Percentiles rank a stretch among this genome's conserved stretches.
phyloP scores from a whole-genome alignment of 2,329 filamentous ascomycete genomes.

The Daldinia sp. region DNA sequence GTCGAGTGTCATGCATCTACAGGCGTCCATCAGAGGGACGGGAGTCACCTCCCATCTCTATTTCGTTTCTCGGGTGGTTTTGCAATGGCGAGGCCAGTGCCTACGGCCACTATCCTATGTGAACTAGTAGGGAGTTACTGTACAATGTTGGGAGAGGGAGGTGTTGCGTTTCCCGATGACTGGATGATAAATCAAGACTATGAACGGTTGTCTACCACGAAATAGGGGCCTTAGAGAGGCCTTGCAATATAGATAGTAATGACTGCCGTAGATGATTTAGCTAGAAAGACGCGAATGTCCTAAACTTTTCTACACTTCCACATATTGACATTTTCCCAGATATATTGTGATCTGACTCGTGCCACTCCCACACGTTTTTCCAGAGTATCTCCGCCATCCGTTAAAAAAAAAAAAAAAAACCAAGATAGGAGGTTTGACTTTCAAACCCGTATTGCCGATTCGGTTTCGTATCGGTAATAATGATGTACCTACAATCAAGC shows the following conservation, averaged over 20 bases:
- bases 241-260: constrained; percentile 23
- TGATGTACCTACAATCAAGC: not conserved
- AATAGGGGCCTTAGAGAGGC: not conserved
- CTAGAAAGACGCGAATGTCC: constrained; percentile 22
- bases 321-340: not conserved
- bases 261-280: constrained; percentile 24
- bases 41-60: constrained; percentile 32
- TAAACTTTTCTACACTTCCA: not conserved
- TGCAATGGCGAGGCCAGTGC: constrained; percentile 10
- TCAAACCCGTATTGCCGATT: not conserved
- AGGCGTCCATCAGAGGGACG: constrained; percentile 42
- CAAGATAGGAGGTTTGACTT: not conserved
- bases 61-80: constrained; percentile 24
- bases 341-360: not conserved
- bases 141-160: constrained; percentile 13
- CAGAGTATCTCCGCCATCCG: not conserved
- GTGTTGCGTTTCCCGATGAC: constrained; percentile 23
- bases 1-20: constrained; percentile 40
- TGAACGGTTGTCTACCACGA: not conserved
- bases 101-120: constrained; percentile 6
- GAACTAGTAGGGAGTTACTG: constrained; percentile 24
- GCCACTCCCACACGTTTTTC: not conserved
- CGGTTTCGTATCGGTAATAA: not conserved
- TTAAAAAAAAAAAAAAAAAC: not conserved
- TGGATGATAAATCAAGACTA: constrained; percentile 27